These are phyloP conservation scores for Prinsepia uniflora DNA, from an alignment of 306 rosid genomes.

Conservation along the genomic window DNA sequence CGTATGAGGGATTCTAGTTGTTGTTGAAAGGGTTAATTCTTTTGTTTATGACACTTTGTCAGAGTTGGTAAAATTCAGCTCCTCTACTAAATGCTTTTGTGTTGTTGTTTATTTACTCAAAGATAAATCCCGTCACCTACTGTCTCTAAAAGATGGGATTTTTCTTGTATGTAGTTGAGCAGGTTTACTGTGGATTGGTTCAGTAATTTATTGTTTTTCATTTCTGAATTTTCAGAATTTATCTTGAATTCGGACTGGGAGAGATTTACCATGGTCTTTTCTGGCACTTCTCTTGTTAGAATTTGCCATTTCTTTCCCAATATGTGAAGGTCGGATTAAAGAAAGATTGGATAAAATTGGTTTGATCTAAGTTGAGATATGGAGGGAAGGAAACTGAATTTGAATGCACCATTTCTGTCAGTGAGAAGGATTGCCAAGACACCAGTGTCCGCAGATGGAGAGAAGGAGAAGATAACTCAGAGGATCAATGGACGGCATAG, in stretches of 20 bases:
- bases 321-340: slow-evolving; percentile 16
- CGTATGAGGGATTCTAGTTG: slow-evolving; percentile 9
- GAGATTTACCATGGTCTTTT: slow-evolving; percentile 11
- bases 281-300: slow-evolving; percentile 13
- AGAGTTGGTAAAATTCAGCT: slow-evolving; percentile 16
- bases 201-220: not conserved
- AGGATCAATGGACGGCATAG: slow-evolving; percentile 33
- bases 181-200: not conserved
- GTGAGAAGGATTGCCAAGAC: slow-evolving; percentile 71
- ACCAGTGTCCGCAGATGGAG: slow-evolving; percentile 37
- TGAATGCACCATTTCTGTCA: slow-evolving; percentile 79
- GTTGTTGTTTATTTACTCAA: not conserved
- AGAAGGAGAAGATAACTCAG: slow-evolving; percentile 39
- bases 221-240: slow-evolving; percentile 28
- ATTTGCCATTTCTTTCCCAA: slow-evolving; percentile 18
- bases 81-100: slow-evolving; percentile 4
- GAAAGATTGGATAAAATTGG: slow-evolving; percentile 17
- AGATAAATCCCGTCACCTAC: no score
- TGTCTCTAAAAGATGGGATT: not conserved
- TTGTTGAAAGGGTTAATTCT: slow-evolving; percentile 23
- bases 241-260: slow-evolving; percentile 19
- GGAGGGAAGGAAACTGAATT: slow-evolving; percentile 75
- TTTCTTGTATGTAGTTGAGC: not conserved
- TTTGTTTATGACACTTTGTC: not conserved
- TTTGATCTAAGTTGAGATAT: slow-evolving; percentile 32